phyloP scores from a whole-genome alignment of 768 basidiomycete genomes.

The Tubosaeta sp. region DNA sequence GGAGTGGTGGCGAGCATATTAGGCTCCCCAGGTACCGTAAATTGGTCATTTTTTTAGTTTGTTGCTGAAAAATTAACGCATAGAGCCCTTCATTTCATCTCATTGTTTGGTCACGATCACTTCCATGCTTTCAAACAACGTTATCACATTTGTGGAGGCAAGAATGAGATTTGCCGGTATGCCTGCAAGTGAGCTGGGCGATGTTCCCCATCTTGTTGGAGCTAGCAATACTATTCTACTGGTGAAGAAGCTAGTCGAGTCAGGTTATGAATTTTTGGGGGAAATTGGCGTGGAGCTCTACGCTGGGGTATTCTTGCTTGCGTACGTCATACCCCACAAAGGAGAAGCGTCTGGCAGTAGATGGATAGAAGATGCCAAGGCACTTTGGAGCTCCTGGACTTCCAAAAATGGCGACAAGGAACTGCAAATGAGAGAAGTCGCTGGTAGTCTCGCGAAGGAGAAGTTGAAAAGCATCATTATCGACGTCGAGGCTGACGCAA shows the following conservation, averaged over 20 bases:
- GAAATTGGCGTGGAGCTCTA: slow-evolving; percentile 21
- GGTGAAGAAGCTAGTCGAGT: slow-evolving; percentile 12
- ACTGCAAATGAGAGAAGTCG: slow-evolving; percentile 21
- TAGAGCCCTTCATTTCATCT: slow-evolving; percentile 22
- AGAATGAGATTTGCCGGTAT: slow-evolving; percentile 11
- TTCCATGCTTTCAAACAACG: slow-evolving; percentile 12
- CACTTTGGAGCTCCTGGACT: slow-evolving; percentile 31
- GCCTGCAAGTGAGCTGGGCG: slow-evolving; percentile 1
- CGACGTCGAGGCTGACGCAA: slow-evolving; percentile 31
- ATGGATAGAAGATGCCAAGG: slow-evolving; percentile 21
- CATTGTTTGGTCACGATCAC: slow-evolving; percentile 14
- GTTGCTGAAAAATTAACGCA: background rate
- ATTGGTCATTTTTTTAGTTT: background rate
- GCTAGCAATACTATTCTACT: slow-evolving; percentile 7
- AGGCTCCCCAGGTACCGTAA: slow-evolving; percentile 15
- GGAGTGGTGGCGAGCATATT: slow-evolving; percentile 8
- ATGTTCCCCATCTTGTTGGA: background rate
- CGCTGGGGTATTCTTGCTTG: slow-evolving; percentile 18
- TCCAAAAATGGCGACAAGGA: slow-evolving; percentile 8
- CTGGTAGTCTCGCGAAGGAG: slow-evolving; percentile 37
- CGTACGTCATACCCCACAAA: slow-evolving; percentile 13
- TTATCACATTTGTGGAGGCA: slow-evolving; percentile 13
- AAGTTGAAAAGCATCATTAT: slow-evolving; percentile 39
- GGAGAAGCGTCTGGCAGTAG: slow-evolving; percentile 6
- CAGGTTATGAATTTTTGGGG: slow-evolving; percentile 18